These are phyloP conservation scores for Colletotrichum trifolii DNA, from an alignment of 2,329 filamentous ascomycete species.

Conservation along the genomic window DNA sequence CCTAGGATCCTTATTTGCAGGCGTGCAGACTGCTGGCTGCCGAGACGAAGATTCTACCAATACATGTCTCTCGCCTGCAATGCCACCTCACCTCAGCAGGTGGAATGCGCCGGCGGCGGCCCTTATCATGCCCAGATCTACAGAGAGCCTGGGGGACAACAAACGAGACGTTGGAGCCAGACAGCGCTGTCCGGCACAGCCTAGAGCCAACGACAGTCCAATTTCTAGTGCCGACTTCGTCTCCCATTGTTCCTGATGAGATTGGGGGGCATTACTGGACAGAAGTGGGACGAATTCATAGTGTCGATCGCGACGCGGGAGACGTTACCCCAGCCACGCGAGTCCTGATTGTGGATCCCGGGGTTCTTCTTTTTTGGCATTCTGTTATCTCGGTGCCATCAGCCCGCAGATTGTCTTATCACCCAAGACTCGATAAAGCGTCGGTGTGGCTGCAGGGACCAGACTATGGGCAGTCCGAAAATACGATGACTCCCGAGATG, in stretches of 20 bases:
- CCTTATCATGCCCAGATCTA: no score
- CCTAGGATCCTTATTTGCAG: no score
- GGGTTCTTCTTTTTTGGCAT: conserved; percentile 1
- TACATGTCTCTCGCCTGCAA: no score
- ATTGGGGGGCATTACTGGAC: conserved; percentile 14
- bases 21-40: no score
- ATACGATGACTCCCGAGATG: conserved; percentile 9
- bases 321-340: conserved; percentile 20
- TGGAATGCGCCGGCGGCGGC: no score
- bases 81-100: no score
- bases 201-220: not conserved
- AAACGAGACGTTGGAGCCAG: not conserved
- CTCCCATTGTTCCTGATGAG: not conserved
- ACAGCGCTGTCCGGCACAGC: not conserved
- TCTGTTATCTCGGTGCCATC: conserved; percentile 26
- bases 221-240: not conserved
- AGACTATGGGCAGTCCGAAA: conserved; percentile 1
- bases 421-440: not conserved
- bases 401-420: conserved; percentile 19
- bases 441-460: conserved; percentile 13
- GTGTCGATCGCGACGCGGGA: conserved; percentile 12
- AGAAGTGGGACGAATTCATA: conserved; percentile 17
- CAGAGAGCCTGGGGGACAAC: no score
- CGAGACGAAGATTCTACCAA: no score
- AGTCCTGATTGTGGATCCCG: conserved; percentile 15